A percentile compares a stretch with the other conserved stretches of the same genome.
Evolutionary conservation across 805 yeast species (phyloP).

Genomic region (Yarrowia sp.): DNA sequence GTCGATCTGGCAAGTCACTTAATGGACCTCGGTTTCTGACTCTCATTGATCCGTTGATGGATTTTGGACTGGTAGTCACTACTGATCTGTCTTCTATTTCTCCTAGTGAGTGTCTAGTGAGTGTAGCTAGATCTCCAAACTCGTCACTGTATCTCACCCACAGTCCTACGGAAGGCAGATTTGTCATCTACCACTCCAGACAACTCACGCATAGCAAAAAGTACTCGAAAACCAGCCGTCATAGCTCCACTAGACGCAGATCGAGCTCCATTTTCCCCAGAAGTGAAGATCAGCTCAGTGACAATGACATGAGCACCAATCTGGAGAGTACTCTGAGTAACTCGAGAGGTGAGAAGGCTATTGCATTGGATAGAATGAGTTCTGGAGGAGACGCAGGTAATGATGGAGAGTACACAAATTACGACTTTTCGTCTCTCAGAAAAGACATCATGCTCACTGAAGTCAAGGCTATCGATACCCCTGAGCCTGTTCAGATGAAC

Average conservation of each 20-base stretch:
- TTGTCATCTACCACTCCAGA: slow-evolving; percentile 65
- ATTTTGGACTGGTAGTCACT: slow-evolving; percentile 73
- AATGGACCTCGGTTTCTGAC: slow-evolving; percentile 60
- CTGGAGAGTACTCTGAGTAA: slow-evolving; percentile 42
- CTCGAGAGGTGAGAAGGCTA: slow-evolving; percentile 42
- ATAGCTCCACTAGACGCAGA: slow-evolving; percentile 40
- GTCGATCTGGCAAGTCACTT: slow-evolving; percentile 39
- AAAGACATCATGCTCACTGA: slow-evolving; percentile 77
- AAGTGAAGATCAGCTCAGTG: slow-evolving; percentile 37
- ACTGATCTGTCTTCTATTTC: slow-evolving; percentile 72
- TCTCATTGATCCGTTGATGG: slow-evolving; percentile 74
- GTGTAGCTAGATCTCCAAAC: slow-evolving; percentile 57
- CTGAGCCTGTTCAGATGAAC: slow-evolving; percentile 44
- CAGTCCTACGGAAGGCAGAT: slow-evolving; percentile 55
- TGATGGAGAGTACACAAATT: slow-evolving; percentile 21
- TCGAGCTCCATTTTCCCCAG: slow-evolving; percentile 40
- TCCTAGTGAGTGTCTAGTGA: slow-evolving; percentile 61
- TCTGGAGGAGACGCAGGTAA: slow-evolving; percentile 48
- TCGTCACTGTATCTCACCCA: slow-evolving; percentile 63
- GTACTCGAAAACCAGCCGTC: slow-evolving; percentile 33
- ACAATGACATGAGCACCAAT: slow-evolving; percentile 41
- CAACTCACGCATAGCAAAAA: slow-evolving; percentile 47
- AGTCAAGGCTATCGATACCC: slow-evolving; percentile 52
- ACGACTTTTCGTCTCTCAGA: slow-evolving; percentile 49
- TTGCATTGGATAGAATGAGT: slow-evolving; percentile 41